Percentiles rank a stretch among this genome's conserved stretches.
Conservation (phyloP, 495 filamentous ascomycete genomes). For the Ramalina intermedia region DNA sequence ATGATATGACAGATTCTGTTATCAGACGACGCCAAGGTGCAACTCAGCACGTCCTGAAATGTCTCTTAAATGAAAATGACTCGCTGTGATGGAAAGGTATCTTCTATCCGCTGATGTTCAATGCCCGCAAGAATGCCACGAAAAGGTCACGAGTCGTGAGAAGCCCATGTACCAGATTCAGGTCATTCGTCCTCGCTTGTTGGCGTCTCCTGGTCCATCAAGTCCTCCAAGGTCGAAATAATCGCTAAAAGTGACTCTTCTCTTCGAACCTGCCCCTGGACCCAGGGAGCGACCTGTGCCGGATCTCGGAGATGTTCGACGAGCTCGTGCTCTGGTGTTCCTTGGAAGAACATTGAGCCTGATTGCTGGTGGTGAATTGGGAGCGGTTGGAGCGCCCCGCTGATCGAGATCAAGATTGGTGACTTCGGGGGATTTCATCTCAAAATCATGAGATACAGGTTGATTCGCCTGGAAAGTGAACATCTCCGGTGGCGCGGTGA, state of each 20-base stretch:
- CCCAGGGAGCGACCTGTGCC: constrained; percentile 31
- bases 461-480: constrained; percentile 65
- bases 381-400: constrained; percentile 12
- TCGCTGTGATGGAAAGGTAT: too few species aligned
- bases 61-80: too few species aligned
- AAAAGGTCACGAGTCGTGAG: too few species aligned
- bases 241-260: constrained; percentile 61
- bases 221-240: constrained; percentile 68
- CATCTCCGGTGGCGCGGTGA: constrained; percentile 21
- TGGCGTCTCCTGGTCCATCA: constrained; percentile 48
- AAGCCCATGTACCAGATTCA: constrained; percentile 20
- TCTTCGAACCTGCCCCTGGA: constrained; percentile 58
- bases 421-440: constrained; percentile 38
- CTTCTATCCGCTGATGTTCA: too few species aligned
- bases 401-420: constrained; percentile 15
- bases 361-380: constrained; percentile 24
- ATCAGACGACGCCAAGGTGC: too few species aligned
- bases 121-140: too few species aligned
- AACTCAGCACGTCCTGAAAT: too few species aligned
- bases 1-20: too few species aligned
- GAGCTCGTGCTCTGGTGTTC: constrained; percentile 36
- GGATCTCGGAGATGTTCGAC: constrained; percentile 28
- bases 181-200: constrained; percentile 58
- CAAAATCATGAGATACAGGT: constrained; percentile 54
- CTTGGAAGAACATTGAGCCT: constrained; percentile 39